Conservation (phyloP, 371 early-diverging fungal species). For the Syncephalastrum racemosum region DNA sequence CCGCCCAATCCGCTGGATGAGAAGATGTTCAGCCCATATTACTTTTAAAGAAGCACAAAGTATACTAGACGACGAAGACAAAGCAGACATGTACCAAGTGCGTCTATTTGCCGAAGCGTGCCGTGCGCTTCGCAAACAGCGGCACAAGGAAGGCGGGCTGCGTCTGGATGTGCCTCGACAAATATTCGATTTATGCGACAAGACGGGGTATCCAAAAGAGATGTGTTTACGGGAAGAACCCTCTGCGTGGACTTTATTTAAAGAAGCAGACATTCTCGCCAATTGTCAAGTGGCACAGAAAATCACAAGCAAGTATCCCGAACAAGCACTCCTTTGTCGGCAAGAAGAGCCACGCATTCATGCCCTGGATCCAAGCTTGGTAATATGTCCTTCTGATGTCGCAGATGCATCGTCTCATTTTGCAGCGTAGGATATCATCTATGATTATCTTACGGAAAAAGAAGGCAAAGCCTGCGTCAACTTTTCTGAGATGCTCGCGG, state of each 20-base stretch:
- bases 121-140: slow-evolving; percentile 15
- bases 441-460: slow-evolving; percentile 19
- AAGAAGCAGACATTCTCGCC: slow-evolving; percentile 31
- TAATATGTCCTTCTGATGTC: no score
- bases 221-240: slow-evolving; percentile 12
- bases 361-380: no score
- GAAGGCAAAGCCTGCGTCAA: no score
- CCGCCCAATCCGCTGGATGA: no score
- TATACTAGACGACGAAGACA: no score
- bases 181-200: slow-evolving; percentile 20
- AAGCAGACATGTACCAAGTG: no score
- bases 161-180: slow-evolving; percentile 7
- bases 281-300: slow-evolving; percentile 39
- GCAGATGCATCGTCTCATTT: no score
- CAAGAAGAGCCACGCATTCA: slow-evolving; percentile 18
- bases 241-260: slow-evolving; percentile 15
- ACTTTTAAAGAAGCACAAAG: no score
- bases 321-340: slow-evolving; percentile 32
- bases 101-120: slow-evolving; percentile 6
- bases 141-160: slow-evolving; percentile 15
- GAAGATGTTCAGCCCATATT: no score
- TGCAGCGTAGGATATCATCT: slow-evolving; percentile 9
- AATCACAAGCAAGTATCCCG: slow-evolving; percentile 31
- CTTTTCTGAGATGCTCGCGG: no score
- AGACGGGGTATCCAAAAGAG: slow-evolving; percentile 27